These are phyloP conservation scores for Camelina sativa DNA, from an alignment of 345 rosid genomes.

Conservation along the genomic window DNA sequence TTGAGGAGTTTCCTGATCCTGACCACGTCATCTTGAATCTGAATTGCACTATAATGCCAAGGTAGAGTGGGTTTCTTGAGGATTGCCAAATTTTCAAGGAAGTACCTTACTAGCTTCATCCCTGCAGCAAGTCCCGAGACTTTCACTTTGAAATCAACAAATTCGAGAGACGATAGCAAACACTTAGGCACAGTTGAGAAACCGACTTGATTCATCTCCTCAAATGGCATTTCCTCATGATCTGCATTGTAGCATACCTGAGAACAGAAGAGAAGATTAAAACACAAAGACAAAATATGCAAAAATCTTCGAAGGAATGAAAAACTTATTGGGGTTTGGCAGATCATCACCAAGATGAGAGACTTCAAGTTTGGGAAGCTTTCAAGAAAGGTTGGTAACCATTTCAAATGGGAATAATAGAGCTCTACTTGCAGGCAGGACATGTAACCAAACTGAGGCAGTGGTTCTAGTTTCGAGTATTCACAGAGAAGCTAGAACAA, in stretches of 20 bases:
- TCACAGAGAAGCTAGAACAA: background rate
- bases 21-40: too few species aligned
- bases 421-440: background rate
- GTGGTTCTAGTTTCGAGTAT: background rate
- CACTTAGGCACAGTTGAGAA: background rate
- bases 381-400: background rate
- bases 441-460: background rate
- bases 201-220: background rate
- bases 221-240: background rate
- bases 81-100: background rate
- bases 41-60: too few species aligned
- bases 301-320: background rate
- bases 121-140: background rate
- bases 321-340: background rate
- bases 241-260: background rate
- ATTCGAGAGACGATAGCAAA: background rate
- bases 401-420: background rate
- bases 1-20: too few species aligned
- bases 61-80: conserved; percentile 10
- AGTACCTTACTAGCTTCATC: conserved; percentile 1
- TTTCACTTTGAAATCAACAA: background rate
- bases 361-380: background rate
- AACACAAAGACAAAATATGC: background rate
- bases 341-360: conserved; percentile 9
- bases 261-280: background rate